Conservation (phyloP, 495 filamentous ascomycete genomes). For the Rusavskia elegans region DNA sequence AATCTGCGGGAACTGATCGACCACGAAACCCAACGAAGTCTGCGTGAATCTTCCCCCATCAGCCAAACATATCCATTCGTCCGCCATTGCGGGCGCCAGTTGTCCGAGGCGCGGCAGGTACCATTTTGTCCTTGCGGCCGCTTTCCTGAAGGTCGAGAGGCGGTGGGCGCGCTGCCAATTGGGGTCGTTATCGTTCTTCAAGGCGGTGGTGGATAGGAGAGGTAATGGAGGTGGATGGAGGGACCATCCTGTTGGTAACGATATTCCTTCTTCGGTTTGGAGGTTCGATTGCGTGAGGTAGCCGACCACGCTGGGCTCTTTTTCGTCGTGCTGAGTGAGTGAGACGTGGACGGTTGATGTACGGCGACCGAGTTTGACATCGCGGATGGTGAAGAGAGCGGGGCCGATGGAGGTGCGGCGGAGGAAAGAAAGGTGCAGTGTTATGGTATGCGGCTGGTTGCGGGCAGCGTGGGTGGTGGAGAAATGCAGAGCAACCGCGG, state of each 20-base stretch:
- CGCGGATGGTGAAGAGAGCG: slow-evolving; percentile 46
- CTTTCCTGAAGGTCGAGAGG: slow-evolving; percentile 34
- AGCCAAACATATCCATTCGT: slow-evolving; percentile 50
- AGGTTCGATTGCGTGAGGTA: slow-evolving; percentile 10
- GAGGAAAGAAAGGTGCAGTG: slow-evolving; percentile 61
- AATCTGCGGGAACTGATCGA: slow-evolving; percentile 21
- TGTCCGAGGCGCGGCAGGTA: slow-evolving; percentile 38
- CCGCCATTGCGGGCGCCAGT: slow-evolving; percentile 25
- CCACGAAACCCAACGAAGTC: slow-evolving; percentile 7
- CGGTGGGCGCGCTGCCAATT: slow-evolving; percentile 19
- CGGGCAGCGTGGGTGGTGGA: slow-evolving; percentile 40
- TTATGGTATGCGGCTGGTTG: slow-evolving; percentile 44
- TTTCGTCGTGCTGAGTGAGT: slow-evolving; percentile 31
- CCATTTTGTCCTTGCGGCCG: slow-evolving; percentile 34
- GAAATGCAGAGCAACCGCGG: slow-evolving; percentile 47
- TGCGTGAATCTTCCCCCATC: slow-evolving; percentile 12
- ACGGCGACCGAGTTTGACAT: slow-evolving; percentile 56
- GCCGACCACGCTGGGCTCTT: slow-evolving; percentile 3
- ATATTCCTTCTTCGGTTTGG: slow-evolving; percentile 38
- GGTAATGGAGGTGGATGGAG: slow-evolving; percentile 30
- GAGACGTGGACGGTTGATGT: slow-evolving; percentile 56
- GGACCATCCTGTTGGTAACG: slow-evolving; percentile 33
- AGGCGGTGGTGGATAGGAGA: slow-evolving; percentile 20
- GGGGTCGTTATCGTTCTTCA: slow-evolving; percentile 13
- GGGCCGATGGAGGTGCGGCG: slow-evolving; percentile 49